Conservation (phyloP, 2,329 filamentous ascomycete species). For the Ascochyta rabiei region DNA sequence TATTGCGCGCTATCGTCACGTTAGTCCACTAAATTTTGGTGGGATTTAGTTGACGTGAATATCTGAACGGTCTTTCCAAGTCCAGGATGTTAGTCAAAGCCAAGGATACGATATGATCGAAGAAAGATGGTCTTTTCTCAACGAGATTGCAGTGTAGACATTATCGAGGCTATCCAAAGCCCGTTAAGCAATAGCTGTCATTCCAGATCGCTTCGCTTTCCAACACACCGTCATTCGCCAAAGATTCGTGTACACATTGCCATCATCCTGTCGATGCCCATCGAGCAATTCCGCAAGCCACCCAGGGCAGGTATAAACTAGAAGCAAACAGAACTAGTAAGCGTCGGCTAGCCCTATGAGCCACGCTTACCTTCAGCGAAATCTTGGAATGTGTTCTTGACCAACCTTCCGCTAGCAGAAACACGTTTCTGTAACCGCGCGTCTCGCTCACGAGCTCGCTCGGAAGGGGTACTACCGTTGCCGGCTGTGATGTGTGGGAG, state of each 20-base stretch:
- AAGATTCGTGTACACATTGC: conserved; percentile 1
- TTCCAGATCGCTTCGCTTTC: conserved; percentile 1
- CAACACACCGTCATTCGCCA: conserved; percentile 1
- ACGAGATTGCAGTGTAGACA: conserved; percentile 3
- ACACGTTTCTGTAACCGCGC: conserved; percentile 49
- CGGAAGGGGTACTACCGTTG: conserved; percentile 49
- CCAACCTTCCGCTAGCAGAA: conserved; percentile 50
- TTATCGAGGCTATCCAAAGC: conserved; percentile 13
- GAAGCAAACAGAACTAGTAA: conserved; percentile 36
- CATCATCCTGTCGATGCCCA: conserved; percentile 40
- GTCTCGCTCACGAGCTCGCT: conserved; percentile 46
- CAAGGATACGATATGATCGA: background rate
- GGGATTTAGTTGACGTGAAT: background rate
- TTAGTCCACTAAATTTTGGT: background rate
- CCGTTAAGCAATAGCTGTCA: conserved; percentile 1
- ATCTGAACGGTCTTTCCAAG: background rate
- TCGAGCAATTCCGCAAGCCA: conserved; percentile 36
- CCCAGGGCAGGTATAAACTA: conserved; percentile 46
- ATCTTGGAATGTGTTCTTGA: conserved; percentile 41
- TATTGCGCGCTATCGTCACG: background rate
- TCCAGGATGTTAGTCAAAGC: background rate
- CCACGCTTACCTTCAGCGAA: conserved; percentile 44
- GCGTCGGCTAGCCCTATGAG: conserved; percentile 34
- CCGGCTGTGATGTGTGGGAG: conserved; percentile 60
- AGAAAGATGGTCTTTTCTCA: background rate